These are phyloP conservation scores for Penicillium ucsense DNA, from an alignment of 495 filamentous ascomycete genomes.

Conservation along the genomic window DNA sequence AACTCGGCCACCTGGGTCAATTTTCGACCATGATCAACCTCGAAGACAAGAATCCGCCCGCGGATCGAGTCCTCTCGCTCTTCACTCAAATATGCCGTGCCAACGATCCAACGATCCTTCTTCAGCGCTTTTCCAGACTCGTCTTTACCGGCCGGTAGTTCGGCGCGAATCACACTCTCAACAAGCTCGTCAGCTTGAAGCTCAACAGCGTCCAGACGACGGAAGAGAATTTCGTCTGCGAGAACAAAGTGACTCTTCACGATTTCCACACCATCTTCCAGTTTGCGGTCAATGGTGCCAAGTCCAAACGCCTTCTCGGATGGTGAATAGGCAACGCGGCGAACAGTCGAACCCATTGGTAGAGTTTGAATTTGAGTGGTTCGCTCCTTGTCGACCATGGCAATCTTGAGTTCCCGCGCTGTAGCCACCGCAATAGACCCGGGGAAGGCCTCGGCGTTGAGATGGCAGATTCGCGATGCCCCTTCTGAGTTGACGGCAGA, in stretches of 20 bases:
- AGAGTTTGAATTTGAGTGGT: slow-evolving; percentile 80
- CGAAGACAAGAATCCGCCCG: slow-evolving; percentile 77
- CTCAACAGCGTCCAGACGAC: slow-evolving; percentile 39
- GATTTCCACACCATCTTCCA: slow-evolving; percentile 47
- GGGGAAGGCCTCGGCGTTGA: slow-evolving; percentile 74
- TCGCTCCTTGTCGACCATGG: slow-evolving; percentile 70
- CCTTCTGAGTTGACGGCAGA: slow-evolving; percentile 92
- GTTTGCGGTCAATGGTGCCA: slow-evolving; percentile 63
- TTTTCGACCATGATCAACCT: slow-evolving; percentile 62
- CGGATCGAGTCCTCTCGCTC: slow-evolving; percentile 40
- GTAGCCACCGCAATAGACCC: slow-evolving; percentile 74
- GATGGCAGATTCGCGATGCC: slow-evolving; percentile 67
- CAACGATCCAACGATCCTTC: slow-evolving; percentile 76
- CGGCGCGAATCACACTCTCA: slow-evolving; percentile 72
- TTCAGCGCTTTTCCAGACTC: slow-evolving; percentile 26
- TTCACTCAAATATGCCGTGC: slow-evolving; percentile 69
- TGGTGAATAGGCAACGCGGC: slow-evolving; percentile 77
- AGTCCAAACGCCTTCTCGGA: slow-evolving; percentile 74
- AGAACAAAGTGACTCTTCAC: slow-evolving; percentile 53
- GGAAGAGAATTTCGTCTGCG: slow-evolving; percentile 49
- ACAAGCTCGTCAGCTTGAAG: slow-evolving; percentile 64
- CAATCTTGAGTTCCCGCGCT: slow-evolving; percentile 64
- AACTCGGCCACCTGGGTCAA: slow-evolving; percentile 58
- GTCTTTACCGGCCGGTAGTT: slow-evolving; percentile 54
- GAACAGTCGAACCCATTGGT: slow-evolving; percentile 69